Percentiles rank a stretch among this genome's conserved stretches.
phyloP scores from a whole-genome alignment of 208 protist genomes.

The Entamoeba invadens region DNA sequence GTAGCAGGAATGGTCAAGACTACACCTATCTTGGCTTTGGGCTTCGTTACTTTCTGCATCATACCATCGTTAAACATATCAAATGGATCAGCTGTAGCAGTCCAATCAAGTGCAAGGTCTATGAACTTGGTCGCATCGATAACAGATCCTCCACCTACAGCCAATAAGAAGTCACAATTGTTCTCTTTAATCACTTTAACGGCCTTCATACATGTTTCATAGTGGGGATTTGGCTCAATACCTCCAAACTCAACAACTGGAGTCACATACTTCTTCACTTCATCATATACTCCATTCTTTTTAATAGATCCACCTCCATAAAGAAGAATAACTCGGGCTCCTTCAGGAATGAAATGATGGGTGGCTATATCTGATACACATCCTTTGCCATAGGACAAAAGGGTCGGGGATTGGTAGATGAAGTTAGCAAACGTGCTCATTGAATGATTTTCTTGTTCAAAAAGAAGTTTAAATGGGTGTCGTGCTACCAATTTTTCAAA shows the following conservation, averaged over 20 bases:
- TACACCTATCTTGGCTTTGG: background rate
- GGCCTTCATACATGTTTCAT: background rate
- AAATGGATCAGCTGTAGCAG: no score
- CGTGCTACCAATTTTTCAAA: no score
- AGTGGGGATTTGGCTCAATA: conserved; percentile 6
- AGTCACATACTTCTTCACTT: background rate
- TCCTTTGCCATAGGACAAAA: background rate
- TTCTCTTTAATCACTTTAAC: background rate
- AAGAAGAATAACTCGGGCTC: background rate
- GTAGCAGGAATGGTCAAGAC: conserved; percentile 12
- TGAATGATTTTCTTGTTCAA: no score
- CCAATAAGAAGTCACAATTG: background rate
- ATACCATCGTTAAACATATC: background rate
- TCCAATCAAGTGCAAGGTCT: background rate
- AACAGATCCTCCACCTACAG: conserved; percentile 18
- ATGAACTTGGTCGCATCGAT: conserved; percentile 7
- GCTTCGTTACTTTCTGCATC: background rate
- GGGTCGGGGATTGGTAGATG: background rate
- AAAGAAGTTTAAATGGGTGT: no score
- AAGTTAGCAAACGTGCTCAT: background rate
- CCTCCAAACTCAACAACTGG: conserved; percentile 4
- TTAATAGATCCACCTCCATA: conserved; percentile 13
- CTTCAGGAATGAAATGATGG: background rate
- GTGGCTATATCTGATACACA: background rate
- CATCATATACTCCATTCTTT: conserved; percentile 16